A percentile compares a stretch with the other conserved stretches of the same genome.
phyloP scores from a whole-genome alignment of 345 rosid genomes.

The Sonneratia alba region DNA sequence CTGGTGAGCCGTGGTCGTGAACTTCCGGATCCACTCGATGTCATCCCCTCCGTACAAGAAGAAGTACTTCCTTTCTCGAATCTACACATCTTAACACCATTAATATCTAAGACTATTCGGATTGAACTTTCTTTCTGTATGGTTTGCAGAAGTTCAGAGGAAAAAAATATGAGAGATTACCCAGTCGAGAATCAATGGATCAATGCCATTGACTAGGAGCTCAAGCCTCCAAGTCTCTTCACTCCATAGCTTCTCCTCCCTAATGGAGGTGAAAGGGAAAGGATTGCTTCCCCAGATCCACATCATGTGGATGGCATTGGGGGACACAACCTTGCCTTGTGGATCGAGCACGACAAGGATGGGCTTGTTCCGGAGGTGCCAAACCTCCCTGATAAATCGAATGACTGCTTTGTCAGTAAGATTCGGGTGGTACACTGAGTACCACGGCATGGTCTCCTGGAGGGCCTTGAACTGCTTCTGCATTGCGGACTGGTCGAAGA shows the following conservation, averaged over 20 bases:
- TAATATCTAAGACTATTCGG: no score
- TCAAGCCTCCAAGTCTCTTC: conserved; percentile 69
- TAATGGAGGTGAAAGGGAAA: conserved; percentile 70
- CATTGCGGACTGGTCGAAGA: conserved; percentile 33
- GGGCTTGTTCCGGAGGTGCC: conserved; percentile 88
- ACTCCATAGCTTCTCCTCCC: conserved; percentile 80
- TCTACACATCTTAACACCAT: conserved; percentile 17
- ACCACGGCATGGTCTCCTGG: conserved; percentile 70
- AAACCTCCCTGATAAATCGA: conserved; percentile 54
- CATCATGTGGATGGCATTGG: conserved; percentile 95
- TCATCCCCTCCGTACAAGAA: conserved; percentile 81
- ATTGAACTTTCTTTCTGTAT: no score
- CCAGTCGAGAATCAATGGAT: conserved; percentile 56
- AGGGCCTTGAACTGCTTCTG: conserved; percentile 45
- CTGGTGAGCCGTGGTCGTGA: conserved; percentile 41
- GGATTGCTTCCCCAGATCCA: conserved; percentile 96
- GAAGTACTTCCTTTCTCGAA: conserved; percentile 61
- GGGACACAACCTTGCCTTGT: conserved; percentile 66
- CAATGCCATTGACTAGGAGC: conserved; percentile 71
- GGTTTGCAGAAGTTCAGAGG: neutral
- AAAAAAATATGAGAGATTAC: conserved; percentile 18
- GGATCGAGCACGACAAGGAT: conserved; percentile 84
- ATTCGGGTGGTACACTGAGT: conserved; percentile 51
- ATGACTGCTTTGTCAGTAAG: conserved; percentile 53
- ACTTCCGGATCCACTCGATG: conserved; percentile 67